These are phyloP conservation scores for Ocimum tenuiflorum DNA, from an alignment of 257 asterid species.

Conservation along the genomic window DNA sequence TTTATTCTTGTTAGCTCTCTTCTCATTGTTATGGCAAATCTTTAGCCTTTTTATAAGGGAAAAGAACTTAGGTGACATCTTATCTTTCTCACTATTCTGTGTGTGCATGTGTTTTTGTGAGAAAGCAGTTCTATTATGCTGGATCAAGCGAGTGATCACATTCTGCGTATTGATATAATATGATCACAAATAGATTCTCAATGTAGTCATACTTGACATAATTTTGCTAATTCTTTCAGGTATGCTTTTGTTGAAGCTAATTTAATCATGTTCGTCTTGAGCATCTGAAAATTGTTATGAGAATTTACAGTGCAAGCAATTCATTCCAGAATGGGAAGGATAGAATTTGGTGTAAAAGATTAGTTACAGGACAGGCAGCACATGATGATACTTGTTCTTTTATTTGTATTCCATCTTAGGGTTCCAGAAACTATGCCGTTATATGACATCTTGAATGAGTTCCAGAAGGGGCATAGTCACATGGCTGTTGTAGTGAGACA, in stretches of 20 bases:
- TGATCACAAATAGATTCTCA: not conserved
- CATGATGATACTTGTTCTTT: slow-evolving; percentile 5
- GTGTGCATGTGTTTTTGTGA: not conserved
- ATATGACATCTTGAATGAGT: slow-evolving; percentile 92
- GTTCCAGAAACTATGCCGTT: slow-evolving; percentile 80
- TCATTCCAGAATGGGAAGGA: not conserved
- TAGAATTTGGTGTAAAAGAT: not conserved
- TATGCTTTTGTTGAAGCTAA: not conserved
- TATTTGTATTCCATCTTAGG: slow-evolving; percentile 31
- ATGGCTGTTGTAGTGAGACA: slow-evolving; percentile 86
- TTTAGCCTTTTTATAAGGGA: no score
- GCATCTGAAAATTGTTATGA: no score
- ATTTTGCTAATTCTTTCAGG: not conserved
- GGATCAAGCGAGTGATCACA: not conserved
- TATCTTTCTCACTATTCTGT: no score
- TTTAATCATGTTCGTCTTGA: no score
- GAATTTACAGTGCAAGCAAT: not conserved
- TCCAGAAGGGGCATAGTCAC: slow-evolving; percentile 98
- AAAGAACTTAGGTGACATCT: no score
- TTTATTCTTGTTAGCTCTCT: not conserved
- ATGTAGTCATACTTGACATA: not conserved
- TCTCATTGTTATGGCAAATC: no score
- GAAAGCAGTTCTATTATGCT: not conserved
- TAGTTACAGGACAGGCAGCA: slow-evolving; percentile 8
- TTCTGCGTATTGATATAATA: no score